These are phyloP conservation scores for Sordariomycetes sp. DNA, from an alignment of 2,329 filamentous ascomycete species.

Conservation along the genomic window DNA sequence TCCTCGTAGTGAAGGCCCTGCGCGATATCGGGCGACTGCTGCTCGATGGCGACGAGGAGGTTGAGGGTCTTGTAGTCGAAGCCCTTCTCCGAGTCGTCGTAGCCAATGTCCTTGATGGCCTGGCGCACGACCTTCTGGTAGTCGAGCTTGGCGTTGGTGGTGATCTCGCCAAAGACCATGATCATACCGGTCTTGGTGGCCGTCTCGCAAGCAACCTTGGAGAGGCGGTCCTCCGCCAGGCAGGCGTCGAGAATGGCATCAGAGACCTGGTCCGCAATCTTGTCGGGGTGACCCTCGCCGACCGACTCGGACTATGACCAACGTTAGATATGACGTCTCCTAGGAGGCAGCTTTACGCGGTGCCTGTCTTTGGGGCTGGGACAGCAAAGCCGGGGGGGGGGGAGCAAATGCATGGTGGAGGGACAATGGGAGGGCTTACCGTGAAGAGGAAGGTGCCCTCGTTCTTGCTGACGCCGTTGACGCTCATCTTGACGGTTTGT, in stretches of 20 bases:
- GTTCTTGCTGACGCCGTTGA: constrained; percentile 42
- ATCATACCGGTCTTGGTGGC: constrained; percentile 99
- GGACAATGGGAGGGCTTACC: constrained; percentile 27
- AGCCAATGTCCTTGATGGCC: constrained; percentile 96
- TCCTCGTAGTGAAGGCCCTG: constrained; percentile 98
- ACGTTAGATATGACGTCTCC: constrained; percentile 11
- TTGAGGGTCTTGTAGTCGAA: constrained; percentile 99
- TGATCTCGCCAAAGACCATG: constrained; percentile 98
- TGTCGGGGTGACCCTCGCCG: constrained; percentile 86
- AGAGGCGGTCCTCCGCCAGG: constrained; percentile 85
- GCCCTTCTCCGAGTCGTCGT: constrained; percentile 92
- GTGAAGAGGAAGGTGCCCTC: constrained; percentile 77
- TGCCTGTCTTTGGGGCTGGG: background rate
- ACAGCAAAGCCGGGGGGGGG: background rate
- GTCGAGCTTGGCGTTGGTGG: constrained; percentile 89
- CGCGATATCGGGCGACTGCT: constrained; percentile 97
- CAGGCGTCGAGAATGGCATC: constrained; percentile 98
- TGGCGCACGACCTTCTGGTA: constrained; percentile 96
- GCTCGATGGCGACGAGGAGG: constrained; percentile 95
- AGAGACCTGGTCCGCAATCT: constrained; percentile 97
- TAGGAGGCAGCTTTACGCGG: background rate
- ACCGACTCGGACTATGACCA: constrained; percentile 66
- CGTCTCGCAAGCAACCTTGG: constrained; percentile 98
- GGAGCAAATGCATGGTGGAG: background rate
- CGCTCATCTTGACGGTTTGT: constrained; percentile 41